A percentile compares a stretch with the other conserved stretches of the same genome.
Conservation (phyloP, 352 stramenopile genomes). For the Peronosclerospora sorghi region DNA sequence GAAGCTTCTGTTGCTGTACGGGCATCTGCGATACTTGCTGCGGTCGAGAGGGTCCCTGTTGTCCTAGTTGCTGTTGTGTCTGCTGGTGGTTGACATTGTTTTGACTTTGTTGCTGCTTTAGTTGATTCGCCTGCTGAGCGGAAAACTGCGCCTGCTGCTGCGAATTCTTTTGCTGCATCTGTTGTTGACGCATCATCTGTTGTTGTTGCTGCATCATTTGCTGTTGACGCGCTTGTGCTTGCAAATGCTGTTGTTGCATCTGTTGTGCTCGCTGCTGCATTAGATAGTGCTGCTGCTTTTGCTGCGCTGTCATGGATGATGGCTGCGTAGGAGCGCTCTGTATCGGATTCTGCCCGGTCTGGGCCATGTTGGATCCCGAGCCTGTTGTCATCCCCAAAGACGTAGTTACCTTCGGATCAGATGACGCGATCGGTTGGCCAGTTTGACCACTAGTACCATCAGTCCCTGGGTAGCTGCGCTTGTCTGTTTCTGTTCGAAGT, state of each 20-base stretch:
- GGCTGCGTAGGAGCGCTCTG: conserved; percentile 20
- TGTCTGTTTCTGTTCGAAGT: conserved; percentile 74
- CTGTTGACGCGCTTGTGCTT: conserved; percentile 29
- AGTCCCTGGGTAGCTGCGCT: conserved; percentile 28
- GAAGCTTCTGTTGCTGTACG: conserved; percentile 17
- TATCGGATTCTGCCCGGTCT: conserved; percentile 12
- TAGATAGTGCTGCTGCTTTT: conserved; percentile 40
- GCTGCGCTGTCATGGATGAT: conserved; percentile 14
- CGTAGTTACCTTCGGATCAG: conserved; percentile 1
- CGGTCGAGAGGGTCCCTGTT: conserved; percentile 19
- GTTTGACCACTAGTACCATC: conserved; percentile 1
- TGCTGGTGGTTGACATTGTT: conserved; percentile 30
- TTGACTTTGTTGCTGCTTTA: conserved; percentile 26
- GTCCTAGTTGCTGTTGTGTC: conserved; percentile 24
- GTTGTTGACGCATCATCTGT: conserved; percentile 32
- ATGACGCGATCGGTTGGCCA: conserved; percentile 8
- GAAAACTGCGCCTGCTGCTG: conserved; percentile 22
- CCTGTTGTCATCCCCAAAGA: conserved; percentile 5
- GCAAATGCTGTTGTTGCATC: conserved; percentile 40
- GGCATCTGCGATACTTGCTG: conserved; percentile 15
- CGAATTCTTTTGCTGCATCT: conserved; percentile 24
- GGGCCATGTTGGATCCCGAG: conserved; percentile 14
- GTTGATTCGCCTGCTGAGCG: conserved; percentile 14
- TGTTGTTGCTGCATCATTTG: conserved; percentile 38
- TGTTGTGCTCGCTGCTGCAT: conserved; percentile 43